Conservation (phyloP, 768 basidiomycete genomes). For the Daedaleopsis sinensis region DNA sequence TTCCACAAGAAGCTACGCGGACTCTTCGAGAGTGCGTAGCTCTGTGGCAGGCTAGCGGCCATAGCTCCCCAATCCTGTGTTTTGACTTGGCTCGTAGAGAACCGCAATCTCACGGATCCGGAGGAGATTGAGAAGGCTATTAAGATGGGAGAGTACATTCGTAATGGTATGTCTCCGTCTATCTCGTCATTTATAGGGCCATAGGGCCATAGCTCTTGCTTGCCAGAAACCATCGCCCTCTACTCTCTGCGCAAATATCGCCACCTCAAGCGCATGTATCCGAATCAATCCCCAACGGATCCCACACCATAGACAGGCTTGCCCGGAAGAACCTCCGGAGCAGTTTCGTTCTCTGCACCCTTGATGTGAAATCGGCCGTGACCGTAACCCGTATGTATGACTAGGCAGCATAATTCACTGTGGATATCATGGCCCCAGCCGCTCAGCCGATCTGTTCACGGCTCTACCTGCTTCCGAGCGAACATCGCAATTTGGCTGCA, state of each 20-base stretch:
- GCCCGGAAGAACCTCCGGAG: not conserved
- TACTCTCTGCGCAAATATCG: slow-evolving; percentile 86
- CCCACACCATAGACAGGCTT: slow-evolving; percentile 8
- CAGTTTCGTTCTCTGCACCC: not conserved
- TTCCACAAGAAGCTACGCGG: slow-evolving; percentile 73
- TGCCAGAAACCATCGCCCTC: slow-evolving; percentile 77
- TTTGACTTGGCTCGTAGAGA: slow-evolving; percentile 48
- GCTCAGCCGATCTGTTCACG: too few species aligned
- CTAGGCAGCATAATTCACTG: not conserved
- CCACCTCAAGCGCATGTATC: slow-evolving; percentile 75
- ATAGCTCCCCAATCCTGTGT: too few species aligned
- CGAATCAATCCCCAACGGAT: slow-evolving; percentile 17
- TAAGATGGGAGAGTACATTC: slow-evolving; percentile 80
- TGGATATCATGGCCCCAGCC: not conserved
- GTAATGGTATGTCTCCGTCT: slow-evolving; percentile 59
- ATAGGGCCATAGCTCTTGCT: not conserved
- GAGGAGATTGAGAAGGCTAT: slow-evolving; percentile 79
- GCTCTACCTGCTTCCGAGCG: too few species aligned
- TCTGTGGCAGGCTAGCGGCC: too few species aligned
- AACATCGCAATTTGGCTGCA: too few species aligned
- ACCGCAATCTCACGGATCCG: slow-evolving; percentile 62
- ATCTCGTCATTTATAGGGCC: not conserved
- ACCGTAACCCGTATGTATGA: not conserved
- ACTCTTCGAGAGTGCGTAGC: slow-evolving; percentile 70
- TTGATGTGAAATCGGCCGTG: not conserved